Conservation (phyloP, 352 stramenopile genomes). For the Globisporangium solare region DNA sequence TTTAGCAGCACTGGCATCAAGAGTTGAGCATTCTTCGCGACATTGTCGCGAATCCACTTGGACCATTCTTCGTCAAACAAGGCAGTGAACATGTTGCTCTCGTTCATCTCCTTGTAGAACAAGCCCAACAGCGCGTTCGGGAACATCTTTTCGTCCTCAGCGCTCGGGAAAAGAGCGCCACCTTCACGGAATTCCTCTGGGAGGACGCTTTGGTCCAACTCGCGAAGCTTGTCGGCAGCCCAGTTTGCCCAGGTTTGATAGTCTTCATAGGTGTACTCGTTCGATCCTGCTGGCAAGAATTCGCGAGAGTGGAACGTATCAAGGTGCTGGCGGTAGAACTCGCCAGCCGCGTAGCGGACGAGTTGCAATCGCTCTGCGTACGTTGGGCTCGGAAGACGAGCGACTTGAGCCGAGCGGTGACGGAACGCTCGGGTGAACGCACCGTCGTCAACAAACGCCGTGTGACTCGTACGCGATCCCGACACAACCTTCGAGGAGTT, state of each 20-base stretch:
- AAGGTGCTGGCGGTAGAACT: constrained; percentile 81
- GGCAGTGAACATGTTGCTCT: constrained; percentile 56
- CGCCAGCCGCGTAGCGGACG: constrained; percentile 68
- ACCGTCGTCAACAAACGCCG: constrained; percentile 62
- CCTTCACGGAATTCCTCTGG: constrained; percentile 58
- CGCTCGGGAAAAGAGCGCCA: constrained; percentile 50
- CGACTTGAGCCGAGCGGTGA: constrained; percentile 48
- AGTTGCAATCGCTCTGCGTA: constrained; percentile 73
- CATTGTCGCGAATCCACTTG: constrained; percentile 53
- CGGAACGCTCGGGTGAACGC: constrained; percentile 74
- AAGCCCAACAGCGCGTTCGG: constrained; percentile 55
- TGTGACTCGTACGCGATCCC: constrained; percentile 73
- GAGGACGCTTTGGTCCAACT: constrained; percentile 34
- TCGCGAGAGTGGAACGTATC: constrained; percentile 79
- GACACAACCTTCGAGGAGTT: constrained; percentile 63
- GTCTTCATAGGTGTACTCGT: constrained; percentile 42
- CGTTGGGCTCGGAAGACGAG: constrained; percentile 62
- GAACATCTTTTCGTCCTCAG: constrained; percentile 47
- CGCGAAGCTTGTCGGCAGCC: constrained; percentile 43
- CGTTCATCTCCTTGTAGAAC: constrained; percentile 48
- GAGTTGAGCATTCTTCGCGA: constrained; percentile 47
- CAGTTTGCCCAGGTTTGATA: constrained; percentile 66
- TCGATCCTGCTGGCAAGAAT: constrained; percentile 48
- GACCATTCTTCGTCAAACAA: constrained; percentile 49
- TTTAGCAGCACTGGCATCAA: constrained; percentile 41